Percentiles rank a stretch among this genome's conserved stretches.
Evolutionary conservation across 2,329 filamentous ascomycete genomes (phyloP).

Genomic region (Cladosporium cucumerinum): DNA sequence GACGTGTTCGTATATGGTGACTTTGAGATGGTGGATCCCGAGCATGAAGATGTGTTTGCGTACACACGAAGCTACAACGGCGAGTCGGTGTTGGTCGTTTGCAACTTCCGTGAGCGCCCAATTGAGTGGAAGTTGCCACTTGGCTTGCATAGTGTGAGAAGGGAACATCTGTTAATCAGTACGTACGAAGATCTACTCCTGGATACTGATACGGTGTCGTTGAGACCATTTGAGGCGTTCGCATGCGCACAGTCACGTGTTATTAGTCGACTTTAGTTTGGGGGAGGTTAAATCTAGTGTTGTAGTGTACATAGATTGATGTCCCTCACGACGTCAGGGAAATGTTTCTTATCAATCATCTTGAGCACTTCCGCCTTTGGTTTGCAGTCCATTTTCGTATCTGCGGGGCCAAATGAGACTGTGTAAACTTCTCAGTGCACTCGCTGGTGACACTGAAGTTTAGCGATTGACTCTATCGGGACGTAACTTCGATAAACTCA

Average conservation of each 20-base stretch:
- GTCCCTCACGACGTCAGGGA: too few relatives aligned
- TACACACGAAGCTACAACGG: slow-evolving; percentile 15
- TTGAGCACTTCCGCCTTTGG: too few relatives aligned
- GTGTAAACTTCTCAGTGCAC: too few relatives aligned
- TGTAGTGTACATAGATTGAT: too few relatives aligned
- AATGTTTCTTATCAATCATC: too few relatives aligned
- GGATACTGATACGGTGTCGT: background rate
- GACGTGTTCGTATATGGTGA: slow-evolving; percentile 60
- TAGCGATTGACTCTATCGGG: too few relatives aligned
- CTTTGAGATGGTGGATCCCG: slow-evolving; percentile 22
- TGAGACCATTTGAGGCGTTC: slow-evolving; percentile 12
- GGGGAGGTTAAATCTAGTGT: background rate
- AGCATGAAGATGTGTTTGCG: slow-evolving; percentile 20
- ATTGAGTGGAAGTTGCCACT: slow-evolving; percentile 10
- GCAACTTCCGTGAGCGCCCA: slow-evolving; percentile 15
- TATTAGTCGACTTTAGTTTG: background rate
- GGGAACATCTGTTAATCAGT: background rate
- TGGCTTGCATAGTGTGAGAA: slow-evolving; percentile 3
- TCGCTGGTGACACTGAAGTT: too few relatives aligned
- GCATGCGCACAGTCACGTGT: background rate
- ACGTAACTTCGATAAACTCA: too few relatives aligned
- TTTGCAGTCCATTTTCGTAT: too few relatives aligned
- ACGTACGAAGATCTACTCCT: background rate
- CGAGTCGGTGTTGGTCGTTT: slow-evolving; percentile 16
- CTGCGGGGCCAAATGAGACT: too few relatives aligned